Percentiles rank a stretch among this genome's conserved stretches.
phyloP scores from a whole-genome alignment of 2,329 filamentous ascomycete genomes.

The Colletotrichum sp. region DNA sequence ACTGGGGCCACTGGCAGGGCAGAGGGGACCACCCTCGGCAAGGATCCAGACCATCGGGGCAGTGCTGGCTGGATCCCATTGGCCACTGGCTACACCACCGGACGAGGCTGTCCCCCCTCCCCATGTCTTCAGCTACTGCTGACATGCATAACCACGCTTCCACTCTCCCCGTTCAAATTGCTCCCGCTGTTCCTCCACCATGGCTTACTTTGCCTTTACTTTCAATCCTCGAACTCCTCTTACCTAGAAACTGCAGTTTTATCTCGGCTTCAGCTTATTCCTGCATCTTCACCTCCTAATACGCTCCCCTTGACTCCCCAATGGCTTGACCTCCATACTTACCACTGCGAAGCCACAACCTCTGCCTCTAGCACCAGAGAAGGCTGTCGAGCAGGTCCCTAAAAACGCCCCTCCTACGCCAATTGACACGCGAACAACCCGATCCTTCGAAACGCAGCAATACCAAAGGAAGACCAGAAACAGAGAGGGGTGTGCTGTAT shows the following conservation, averaged over 20 bases:
- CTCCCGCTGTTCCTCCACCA: background rate
- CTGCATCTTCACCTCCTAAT: background rate
- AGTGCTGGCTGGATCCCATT: conserved; percentile 6
- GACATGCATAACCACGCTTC: conserved; percentile 17
- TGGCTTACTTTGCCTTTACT: background rate
- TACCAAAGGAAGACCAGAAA: background rate
- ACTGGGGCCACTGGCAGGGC: background rate
- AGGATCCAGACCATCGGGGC: conserved; percentile 7
- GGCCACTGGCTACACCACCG: background rate
- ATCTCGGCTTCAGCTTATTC: background rate
- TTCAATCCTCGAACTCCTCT: background rate
- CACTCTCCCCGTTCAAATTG: conserved; percentile 2
- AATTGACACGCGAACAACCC: background rate
- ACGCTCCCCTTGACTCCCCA: background rate
- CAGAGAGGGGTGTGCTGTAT: background rate
- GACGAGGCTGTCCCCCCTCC: conserved; percentile 6
- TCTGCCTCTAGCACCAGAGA: background rate
- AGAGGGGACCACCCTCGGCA: background rate
- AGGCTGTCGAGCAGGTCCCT: background rate
- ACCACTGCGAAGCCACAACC: conserved; percentile 3
- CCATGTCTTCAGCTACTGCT: conserved; percentile 16
- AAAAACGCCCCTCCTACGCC: background rate
- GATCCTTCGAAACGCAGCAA: background rate
- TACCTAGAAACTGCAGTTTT: background rate
- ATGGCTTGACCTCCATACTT: conserved; percentile 5